Conservation (phyloP, 208 protist species). For the Crithidia fasciculata region DNA sequence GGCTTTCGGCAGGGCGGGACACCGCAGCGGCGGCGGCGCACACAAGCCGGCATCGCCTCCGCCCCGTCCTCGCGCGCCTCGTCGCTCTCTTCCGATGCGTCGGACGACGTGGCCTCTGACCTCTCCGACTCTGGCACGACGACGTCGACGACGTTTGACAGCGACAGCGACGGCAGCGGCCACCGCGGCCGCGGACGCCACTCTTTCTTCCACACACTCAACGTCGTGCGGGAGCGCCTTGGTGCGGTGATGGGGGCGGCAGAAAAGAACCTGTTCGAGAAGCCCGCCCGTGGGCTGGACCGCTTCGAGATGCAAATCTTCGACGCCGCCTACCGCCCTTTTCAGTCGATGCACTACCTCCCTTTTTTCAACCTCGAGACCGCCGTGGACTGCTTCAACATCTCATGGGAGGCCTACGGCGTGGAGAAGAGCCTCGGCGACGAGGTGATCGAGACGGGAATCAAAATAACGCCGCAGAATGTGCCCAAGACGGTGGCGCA, state of each 20-base stretch:
- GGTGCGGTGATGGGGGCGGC: slow-evolving; percentile 46
- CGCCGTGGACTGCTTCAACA: slow-evolving; percentile 88
- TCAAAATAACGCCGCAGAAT: slow-evolving; percentile 39
- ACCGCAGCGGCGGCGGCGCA: too few relatives aligned
- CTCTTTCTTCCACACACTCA: slow-evolving; percentile 23
- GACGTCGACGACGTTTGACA: neutral
- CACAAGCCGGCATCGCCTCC: too few relatives aligned
- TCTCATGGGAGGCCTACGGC: slow-evolving; percentile 80
- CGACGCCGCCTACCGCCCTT: slow-evolving; percentile 57
- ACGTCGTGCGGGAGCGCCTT: slow-evolving; percentile 29
- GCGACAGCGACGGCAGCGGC: slow-evolving; percentile 2
- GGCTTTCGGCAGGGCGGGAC: too few relatives aligned
- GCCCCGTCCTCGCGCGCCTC: too few relatives aligned
- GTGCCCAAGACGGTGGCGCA: slow-evolving; percentile 38
- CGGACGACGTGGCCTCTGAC: slow-evolving; percentile 8
- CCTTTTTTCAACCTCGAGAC: slow-evolving; percentile 91
- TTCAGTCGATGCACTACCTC: slow-evolving; percentile 61
- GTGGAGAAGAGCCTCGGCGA: slow-evolving; percentile 43
- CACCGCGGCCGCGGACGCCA: slow-evolving; percentile 1
- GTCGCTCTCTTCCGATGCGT: neutral
- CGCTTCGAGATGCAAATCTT: slow-evolving; percentile 55
- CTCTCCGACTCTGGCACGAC: neutral
- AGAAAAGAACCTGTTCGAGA: slow-evolving; percentile 53
- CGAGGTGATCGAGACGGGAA: slow-evolving; percentile 35
- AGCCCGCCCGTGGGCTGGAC: slow-evolving; percentile 54